Conservation (phyloP, 2,329 filamentous ascomycete species). For the Blastomyces gilchristii region DNA sequence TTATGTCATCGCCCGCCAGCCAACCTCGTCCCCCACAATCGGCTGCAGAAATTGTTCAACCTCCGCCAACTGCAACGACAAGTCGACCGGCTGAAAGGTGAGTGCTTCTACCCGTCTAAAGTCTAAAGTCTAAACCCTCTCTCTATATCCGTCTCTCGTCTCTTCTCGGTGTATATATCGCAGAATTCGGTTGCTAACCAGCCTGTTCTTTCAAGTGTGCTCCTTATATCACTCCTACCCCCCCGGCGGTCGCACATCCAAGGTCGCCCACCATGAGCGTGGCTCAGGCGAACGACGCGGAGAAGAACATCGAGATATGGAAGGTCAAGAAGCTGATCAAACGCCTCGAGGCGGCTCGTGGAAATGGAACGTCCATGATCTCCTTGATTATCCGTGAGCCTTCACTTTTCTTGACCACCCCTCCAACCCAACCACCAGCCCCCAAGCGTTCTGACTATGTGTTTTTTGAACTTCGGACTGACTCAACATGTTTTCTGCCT, state of each 20-base stretch:
- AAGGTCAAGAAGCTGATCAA: slow-evolving; percentile 99
- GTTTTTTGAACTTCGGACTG: neutral
- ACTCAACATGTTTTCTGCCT: neutral
- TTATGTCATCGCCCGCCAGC: neutral
- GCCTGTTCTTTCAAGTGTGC: neutral
- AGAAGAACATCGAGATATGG: slow-evolving; percentile 85
- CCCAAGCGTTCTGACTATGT: neutral
- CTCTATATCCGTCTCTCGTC: neutral
- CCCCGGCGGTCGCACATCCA: slow-evolving; percentile 15
- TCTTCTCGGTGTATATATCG: neutral
- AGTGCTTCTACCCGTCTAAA: neutral
- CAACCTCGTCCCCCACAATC: neutral
- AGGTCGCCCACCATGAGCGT: slow-evolving; percentile 65
- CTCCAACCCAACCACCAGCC: neutral
- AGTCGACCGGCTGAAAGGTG: slow-evolving; percentile 1
- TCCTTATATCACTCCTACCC: slow-evolving; percentile 15
- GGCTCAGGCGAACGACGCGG: slow-evolving; percentile 71
- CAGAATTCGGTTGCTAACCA: neutral
- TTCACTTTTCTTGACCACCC: neutral
- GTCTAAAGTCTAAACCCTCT: no score
- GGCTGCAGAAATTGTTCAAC: neutral
- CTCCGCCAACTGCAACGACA: neutral
- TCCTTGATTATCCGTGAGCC: slow-evolving; percentile 91
- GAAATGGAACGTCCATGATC: slow-evolving; percentile 99
- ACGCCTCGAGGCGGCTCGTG: slow-evolving; percentile 88